Evolutionary conservation across 192 early-diverging fungal species (phyloP), one percentile per base, ranked within the genome.

Genomic region (Geranomyces variabilis): DNA sequence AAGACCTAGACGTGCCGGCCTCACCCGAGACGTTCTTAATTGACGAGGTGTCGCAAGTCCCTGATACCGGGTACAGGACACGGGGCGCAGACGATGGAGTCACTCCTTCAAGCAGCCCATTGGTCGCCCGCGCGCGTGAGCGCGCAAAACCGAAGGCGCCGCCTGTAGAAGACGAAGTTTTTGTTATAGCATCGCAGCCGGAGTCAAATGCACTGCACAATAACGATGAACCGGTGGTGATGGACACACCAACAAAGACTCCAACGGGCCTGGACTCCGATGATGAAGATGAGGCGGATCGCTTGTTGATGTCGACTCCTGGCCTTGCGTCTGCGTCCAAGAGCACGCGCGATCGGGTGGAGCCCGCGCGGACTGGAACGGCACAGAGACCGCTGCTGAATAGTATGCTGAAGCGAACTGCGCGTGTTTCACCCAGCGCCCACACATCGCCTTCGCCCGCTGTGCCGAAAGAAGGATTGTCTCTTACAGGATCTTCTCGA

Each of bases 261-360:
- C 19, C 4, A 7, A 3, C 7, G 51, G 24, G 51, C 19, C 51
- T 3, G 19, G 19, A 8, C 24, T 3, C 4, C n/a, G 51, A 53
- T 53, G 51, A 53, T 3, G 51, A 53, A 6, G 51, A 53, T 26
- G 51, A 53, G 51, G 24, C 51, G 51, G 51, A 53, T 53, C 51
- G 51, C 19, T 9, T 53, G 24, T 26, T 53, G n/a, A 53, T 53
- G 4, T 53, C 51, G 24, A 53, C 51, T n/a, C 51, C 51, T n/a
- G 51, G 51, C 15, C 24, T 53, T 26, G 51, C n/a, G n/a, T 53
- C 51, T 3, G 51, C 36, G 3, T 7, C 36, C 36, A 41, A 41
- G 36, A 41, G 10, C 3, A 7, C 36, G 3, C 36, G 10, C 5
- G 10, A 41, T 41, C 5, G 36, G 5, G 36, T 7, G 5, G 36